These are phyloP conservation scores for Porodaedalea pini DNA, from an alignment of 1,284 basidiomycete species.

Conservation along the genomic window DNA sequence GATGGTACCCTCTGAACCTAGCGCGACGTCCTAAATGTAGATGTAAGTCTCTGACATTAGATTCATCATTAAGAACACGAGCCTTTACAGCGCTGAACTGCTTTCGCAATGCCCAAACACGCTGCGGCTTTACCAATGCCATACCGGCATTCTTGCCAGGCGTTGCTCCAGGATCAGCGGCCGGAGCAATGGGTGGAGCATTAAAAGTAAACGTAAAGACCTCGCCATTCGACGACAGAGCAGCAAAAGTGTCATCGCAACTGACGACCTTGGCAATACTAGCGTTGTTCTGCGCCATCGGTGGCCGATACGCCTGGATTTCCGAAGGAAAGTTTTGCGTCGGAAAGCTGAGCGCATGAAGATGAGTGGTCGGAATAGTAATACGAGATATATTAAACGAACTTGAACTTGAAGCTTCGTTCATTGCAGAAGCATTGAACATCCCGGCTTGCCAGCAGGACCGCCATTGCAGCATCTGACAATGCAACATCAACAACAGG, in stretches of 20 bases:
- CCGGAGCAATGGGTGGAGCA: constrained; percentile 32
- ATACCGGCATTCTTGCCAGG: constrained; percentile 28
- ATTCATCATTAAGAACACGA: constrained; percentile 24
- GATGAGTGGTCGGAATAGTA: constrained; percentile 17
- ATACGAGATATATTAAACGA: constrained; percentile 29
- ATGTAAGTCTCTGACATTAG: background rate
- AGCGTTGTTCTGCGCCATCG: constrained; percentile 65
- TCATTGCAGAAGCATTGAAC: constrained; percentile 85
- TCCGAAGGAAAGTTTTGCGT: constrained; percentile 67
- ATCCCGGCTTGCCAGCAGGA: constrained; percentile 70
- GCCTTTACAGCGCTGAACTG: constrained; percentile 82
- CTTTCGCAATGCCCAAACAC: constrained; percentile 88
- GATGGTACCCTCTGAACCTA: constrained; percentile 85
- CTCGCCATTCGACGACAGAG: constrained; percentile 85
- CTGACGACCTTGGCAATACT: constrained; percentile 80
- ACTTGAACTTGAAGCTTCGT: constrained; percentile 72
- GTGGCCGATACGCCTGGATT: constrained; percentile 76
- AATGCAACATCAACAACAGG: constrained; percentile 69
- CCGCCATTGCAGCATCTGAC: constrained; percentile 81
- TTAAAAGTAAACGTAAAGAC: constrained; percentile 80
- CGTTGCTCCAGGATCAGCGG: constrained; percentile 28
- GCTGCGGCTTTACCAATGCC: constrained; percentile 69
- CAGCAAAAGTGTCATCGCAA: constrained; percentile 82
- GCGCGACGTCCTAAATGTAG: constrained; percentile 70
- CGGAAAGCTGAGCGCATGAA: constrained; percentile 52